phyloP scores from a whole-genome alignment of 2,329 filamentous ascomycete species.

The Fusarium mundagurra region DNA sequence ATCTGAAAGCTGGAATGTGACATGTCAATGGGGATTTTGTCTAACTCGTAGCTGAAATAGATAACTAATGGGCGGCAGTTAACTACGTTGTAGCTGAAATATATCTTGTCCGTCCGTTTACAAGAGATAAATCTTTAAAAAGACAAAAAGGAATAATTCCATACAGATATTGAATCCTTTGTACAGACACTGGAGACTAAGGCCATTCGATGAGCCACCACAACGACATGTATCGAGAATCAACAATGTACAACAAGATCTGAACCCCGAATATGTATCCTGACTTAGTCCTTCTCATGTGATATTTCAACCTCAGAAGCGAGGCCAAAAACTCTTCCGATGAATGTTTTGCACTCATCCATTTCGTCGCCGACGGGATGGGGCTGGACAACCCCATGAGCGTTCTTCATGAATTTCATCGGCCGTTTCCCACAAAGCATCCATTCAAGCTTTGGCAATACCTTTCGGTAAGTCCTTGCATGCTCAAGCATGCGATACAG shows the following conservation, averaged over 20 bases:
- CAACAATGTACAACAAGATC: neutral
- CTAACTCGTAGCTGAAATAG: too few relatives aligned
- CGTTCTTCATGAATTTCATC: neutral
- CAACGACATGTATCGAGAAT: neutral
- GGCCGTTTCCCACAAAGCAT: slow-evolving; percentile 13
- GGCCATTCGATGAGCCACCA: neutral
- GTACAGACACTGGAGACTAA: neutral
- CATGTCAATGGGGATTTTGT: neutral
- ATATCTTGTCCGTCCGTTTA: too few relatives aligned
- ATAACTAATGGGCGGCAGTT: too few relatives aligned
- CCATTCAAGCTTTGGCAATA: slow-evolving; percentile 21
- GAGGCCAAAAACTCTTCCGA: neutral
- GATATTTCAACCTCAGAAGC: neutral
- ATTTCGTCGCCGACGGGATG: rapidly evolving
- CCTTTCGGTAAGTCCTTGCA: slow-evolving; percentile 1
- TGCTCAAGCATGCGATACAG: slow-evolving; percentile 27
- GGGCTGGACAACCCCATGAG: neutral
- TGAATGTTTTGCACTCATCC: neutral
- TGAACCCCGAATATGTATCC: too few relatives aligned
- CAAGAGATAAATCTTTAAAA: too few relatives aligned
- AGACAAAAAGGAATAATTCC: neutral
- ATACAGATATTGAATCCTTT: neutral
- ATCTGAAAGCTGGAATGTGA: neutral
- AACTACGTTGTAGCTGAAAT: too few relatives aligned
- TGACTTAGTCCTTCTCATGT: neutral